Evolutionary conservation across 1,284 basidiomycete species (phyloP).

Genomic region (Cryptococcus sp.): DNA sequence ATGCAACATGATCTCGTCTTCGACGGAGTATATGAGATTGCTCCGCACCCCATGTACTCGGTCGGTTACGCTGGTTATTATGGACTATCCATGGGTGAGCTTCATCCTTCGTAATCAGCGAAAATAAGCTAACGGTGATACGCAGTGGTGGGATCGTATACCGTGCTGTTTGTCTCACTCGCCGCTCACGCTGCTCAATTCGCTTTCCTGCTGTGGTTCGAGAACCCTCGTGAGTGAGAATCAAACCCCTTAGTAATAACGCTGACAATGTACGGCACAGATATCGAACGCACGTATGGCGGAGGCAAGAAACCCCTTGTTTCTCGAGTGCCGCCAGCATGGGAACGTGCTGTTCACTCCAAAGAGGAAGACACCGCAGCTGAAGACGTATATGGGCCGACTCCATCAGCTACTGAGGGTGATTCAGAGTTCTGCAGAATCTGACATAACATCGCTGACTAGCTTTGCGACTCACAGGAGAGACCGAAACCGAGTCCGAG

Average conservation of each 20-base stretch:
- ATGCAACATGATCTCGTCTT: slow-evolving; percentile 77
- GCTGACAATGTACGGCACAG: slow-evolving; percentile 53
- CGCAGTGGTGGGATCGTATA: slow-evolving; percentile 65
- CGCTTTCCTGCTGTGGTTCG: slow-evolving; percentile 93
- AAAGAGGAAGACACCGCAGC: not conserved
- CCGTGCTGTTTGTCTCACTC: slow-evolving; percentile 88
- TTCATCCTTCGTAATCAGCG: slow-evolving; percentile 30
- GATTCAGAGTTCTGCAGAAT: not conserved
- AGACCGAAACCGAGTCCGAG: slow-evolving; percentile 67
- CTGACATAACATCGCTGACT: slow-evolving; percentile 4
- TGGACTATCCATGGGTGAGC: slow-evolving; percentile 67
- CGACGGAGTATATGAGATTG: slow-evolving; percentile 90
- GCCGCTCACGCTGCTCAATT: slow-evolving; percentile 94
- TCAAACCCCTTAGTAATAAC: slow-evolving; percentile 20
- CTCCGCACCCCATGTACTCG: slow-evolving; percentile 58
- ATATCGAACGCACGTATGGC: slow-evolving; percentile 90
- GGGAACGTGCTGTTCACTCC: slow-evolving; percentile 13
- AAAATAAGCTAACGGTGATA: not conserved
- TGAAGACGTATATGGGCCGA: slow-evolving; percentile 39
- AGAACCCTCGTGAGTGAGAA: slow-evolving; percentile 81
- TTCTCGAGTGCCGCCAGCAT: slow-evolving; percentile 68
- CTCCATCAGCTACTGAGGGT: slow-evolving; percentile 71
- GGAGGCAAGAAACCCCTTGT: slow-evolving; percentile 79
- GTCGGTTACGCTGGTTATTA: slow-evolving; percentile 97
- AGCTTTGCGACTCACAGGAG: slow-evolving; percentile 34